Percentiles rank a stretch among this genome's conserved stretches.
Evolutionary conservation across 345 rosid genomes (phyloP).

Genomic region (Trapa incisa): DNA sequence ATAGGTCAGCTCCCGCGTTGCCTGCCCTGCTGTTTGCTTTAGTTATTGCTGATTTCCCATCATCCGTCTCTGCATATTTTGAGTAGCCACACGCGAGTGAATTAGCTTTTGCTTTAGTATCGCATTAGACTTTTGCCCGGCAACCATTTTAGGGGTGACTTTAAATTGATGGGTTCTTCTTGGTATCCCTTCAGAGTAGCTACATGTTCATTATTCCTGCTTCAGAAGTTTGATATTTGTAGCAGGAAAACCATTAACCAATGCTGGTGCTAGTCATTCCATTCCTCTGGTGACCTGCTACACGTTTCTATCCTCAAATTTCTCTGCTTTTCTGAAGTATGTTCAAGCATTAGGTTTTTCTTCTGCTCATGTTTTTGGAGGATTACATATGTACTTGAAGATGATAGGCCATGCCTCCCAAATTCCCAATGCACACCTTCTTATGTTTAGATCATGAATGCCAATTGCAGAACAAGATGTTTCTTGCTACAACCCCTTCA

Average conservation of each 20-base stretch:
- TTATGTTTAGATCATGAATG: neutral
- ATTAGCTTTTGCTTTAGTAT: neutral
- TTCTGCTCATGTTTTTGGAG: neutral
- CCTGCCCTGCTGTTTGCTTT: neutral
- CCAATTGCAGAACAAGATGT: neutral
- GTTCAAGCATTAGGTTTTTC: neutral
- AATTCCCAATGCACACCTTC: neutral
- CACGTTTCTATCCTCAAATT: neutral
- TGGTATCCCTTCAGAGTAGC: neutral
- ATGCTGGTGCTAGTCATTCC: neutral
- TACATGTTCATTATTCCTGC: neutral
- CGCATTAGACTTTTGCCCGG: neutral
- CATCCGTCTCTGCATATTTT: neutral
- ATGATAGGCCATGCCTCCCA: neutral
- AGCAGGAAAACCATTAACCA: neutral
- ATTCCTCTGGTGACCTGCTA: neutral
- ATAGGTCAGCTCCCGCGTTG: constrained; percentile 26
- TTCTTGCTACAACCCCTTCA: neutral
- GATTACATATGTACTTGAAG: neutral
- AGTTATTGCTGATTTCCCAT: neutral
- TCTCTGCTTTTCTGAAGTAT: neutral
- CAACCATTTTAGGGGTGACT: neutral
- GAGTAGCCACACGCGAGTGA: neutral
- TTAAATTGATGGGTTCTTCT: neutral
- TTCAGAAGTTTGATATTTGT: neutral